These are phyloP conservation scores for Rutstroemia sp. DNA, from an alignment of 2,329 filamentous ascomycete species.

Conservation along the genomic window DNA sequence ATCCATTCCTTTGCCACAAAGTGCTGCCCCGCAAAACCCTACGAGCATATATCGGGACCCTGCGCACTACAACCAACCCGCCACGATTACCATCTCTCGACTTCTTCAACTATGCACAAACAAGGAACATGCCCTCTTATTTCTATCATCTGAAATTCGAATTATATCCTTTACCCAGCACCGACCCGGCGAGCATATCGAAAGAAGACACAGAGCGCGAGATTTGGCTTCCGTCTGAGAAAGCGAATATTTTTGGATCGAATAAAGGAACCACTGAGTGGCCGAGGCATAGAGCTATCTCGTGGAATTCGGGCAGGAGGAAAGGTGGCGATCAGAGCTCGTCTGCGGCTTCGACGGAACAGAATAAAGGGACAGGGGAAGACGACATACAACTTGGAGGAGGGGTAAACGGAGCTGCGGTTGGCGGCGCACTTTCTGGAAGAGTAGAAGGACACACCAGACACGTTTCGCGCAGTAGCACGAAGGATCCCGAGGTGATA, in stretches of 20 bases:
- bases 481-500: neutral
- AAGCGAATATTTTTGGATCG: slow-evolving; percentile 37
- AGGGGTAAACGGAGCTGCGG: no score
- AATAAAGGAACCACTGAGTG: slow-evolving; percentile 9
- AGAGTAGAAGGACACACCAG: no score
- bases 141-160: slow-evolving; percentile 62
- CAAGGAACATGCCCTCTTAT: slow-evolving; percentile 34
- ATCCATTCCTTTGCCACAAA: neutral
- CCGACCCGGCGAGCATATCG: neutral
- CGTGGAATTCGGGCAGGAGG: neutral
- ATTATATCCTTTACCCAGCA: slow-evolving; percentile 39
- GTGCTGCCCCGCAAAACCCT: neutral
- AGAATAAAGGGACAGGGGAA: slow-evolving; percentile 11
- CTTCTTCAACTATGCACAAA: neutral
- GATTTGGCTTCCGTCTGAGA: slow-evolving; percentile 44
- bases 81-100: no score
- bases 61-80: neutral
- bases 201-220: slow-evolving; percentile 10
- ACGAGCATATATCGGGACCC: neutral
- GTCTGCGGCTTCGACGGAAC: neutral
- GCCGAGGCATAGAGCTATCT: slow-evolving; percentile 18
- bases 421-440: no score
- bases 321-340: neutral
- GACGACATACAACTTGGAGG: no score
- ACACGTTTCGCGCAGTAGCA: neutral